A percentile compares a stretch with the other conserved stretches of the same genome.
Conservation (phyloP, 352 stramenopile species). For the Saprolegnia parasitica region DNA sequence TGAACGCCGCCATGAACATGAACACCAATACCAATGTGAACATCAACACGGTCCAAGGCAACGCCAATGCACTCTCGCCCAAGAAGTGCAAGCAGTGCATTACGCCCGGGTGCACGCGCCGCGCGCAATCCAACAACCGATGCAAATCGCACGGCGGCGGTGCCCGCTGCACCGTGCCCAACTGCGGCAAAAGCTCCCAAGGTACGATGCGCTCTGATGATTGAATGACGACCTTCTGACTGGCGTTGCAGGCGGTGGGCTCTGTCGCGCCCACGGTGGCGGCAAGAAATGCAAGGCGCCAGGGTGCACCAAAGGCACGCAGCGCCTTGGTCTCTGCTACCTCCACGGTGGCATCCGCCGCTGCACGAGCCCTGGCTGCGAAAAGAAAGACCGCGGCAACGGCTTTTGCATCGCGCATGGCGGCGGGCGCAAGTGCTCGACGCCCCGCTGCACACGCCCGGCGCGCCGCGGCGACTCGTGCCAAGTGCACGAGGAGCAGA, state of each 20-base stretch:
- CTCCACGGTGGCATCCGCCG: slow-evolving; percentile 70
- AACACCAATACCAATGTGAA: not conserved
- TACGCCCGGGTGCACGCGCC: slow-evolving; percentile 48
- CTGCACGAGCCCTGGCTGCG: slow-evolving; percentile 65
- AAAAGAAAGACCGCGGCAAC: slow-evolving; percentile 79
- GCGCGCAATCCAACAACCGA: slow-evolving; percentile 72
- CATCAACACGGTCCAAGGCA: not conserved
- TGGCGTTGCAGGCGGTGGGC: slow-evolving; percentile 39
- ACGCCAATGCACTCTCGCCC: not conserved
- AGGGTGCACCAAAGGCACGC: slow-evolving; percentile 70
- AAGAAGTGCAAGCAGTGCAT: slow-evolving; percentile 64
- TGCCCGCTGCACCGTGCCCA: slow-evolving; percentile 58
- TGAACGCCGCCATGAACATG: too few species aligned
- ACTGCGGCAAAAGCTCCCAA: slow-evolving; percentile 75
- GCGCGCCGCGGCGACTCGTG: slow-evolving; percentile 75
- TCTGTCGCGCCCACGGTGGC: slow-evolving; percentile 55
- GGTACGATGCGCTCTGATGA: not conserved
- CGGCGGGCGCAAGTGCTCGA: slow-evolving; percentile 62
- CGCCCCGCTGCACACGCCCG: slow-evolving; percentile 50
- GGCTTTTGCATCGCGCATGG: slow-evolving; percentile 79
- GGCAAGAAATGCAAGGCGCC: slow-evolving; percentile 67
- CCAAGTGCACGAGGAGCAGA: slow-evolving; percentile 48
- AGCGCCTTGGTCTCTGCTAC: slow-evolving; percentile 74
- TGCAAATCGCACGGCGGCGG: slow-evolving; percentile 80
- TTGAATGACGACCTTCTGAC: too few species aligned